Conservation (phyloP, 1,284 basidiomycete genomes). For the Mycosarcoma maydis region DNA sequence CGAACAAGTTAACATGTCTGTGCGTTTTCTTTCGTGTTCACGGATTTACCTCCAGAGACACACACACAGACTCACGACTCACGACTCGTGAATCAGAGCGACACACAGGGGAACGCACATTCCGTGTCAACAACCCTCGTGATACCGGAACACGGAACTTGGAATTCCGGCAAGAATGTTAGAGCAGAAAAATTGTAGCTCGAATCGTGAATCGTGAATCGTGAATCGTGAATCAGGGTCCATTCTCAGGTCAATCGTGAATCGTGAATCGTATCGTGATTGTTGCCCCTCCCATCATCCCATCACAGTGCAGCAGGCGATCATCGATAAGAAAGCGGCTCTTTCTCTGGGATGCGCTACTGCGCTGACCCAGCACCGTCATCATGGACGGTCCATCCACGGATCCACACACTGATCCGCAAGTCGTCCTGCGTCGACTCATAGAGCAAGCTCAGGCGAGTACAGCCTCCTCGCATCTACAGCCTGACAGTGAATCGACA, state of each 20-base stretch:
- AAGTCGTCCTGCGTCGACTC: conserved; percentile 24
- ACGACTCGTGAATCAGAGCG: no score
- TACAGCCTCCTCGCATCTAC: neutral
- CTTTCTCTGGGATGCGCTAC: conserved; percentile 11
- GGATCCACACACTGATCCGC: conserved; percentile 6
- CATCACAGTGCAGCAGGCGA: no score
- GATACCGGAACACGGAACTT: neutral
- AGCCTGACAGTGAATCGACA: neutral
- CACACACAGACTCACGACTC: no score
- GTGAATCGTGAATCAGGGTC: conserved; percentile 10
- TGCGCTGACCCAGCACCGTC: neutral
- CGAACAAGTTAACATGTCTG: no score
- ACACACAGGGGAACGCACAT: no score
- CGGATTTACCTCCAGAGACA: no score
- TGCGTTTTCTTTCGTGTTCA: no score
- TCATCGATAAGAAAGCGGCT: neutral
- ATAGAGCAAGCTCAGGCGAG: conserved; percentile 29
- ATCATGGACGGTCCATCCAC: conserved; percentile 30
- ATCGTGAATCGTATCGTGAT: no score
- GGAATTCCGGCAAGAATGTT: no score
- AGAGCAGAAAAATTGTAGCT: neutral
- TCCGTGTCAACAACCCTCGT: no score
- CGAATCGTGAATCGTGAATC: no score
- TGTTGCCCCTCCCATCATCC: neutral
- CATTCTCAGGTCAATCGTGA: neutral